Conservation (phyloP, 257 asterid species). For the Echium plantagineum region DNA sequence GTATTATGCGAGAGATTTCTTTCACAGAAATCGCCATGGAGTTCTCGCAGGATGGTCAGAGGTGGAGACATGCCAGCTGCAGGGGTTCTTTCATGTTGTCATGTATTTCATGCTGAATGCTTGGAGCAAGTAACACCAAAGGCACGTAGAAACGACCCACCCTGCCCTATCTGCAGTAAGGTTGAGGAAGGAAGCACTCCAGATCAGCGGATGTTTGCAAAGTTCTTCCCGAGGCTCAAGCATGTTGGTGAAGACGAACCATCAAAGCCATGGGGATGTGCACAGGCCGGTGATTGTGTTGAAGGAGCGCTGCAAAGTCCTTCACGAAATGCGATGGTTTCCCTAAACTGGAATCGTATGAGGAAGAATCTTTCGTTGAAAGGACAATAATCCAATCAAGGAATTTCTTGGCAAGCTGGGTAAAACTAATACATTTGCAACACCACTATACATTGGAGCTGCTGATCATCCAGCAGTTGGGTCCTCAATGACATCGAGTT, state of each 20-base stretch:
- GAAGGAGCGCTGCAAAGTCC: conserved; percentile 72
- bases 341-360: conserved; percentile 52
- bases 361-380: conserved; percentile 55
- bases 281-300: conserved; percentile 76
- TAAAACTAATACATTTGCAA: conserved; percentile 48
- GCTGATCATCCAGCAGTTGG: conserved; percentile 44
- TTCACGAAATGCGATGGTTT: conserved; percentile 42
- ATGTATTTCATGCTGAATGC: conserved; percentile 93
- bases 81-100: conserved; percentile 85
- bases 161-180: conserved; percentile 73
- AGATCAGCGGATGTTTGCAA: conserved; percentile 44
- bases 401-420: conserved; percentile 61
- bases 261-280: conserved; percentile 72
- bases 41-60: conserved; percentile 66
- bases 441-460: conserved; percentile 43
- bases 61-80: conserved; percentile 91
- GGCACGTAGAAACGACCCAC: conserved; percentile 76
- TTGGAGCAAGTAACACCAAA: conserved; percentile 84
- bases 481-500: conserved; percentile 39
- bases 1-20: conserved; percentile 80
- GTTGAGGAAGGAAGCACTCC: conserved; percentile 54
- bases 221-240: conserved; percentile 56
- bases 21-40: conserved; percentile 89
- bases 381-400: conserved; percentile 27
- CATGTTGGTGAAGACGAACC: conserved; percentile 61